Percentiles rank a stretch among this genome's conserved stretches.
Conservation (phyloP, 2,329 filamentous ascomycete genomes). For the Tolypocladium paradoxum region DNA sequence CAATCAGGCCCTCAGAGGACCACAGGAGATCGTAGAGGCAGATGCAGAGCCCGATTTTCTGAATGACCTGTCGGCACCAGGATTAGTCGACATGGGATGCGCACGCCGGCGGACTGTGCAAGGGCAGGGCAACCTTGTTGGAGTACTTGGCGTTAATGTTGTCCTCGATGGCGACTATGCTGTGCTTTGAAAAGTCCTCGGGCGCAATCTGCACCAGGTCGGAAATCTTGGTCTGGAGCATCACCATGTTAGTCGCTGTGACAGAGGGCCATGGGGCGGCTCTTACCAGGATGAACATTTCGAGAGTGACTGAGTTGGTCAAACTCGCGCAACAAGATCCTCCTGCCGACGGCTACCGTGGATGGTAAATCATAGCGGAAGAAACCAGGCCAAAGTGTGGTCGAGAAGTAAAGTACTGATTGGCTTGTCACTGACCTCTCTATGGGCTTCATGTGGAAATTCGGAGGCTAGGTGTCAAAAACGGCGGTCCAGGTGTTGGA, state of each 20-base stretch:
- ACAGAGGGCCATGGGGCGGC: background rate
- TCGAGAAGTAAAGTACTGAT: background rate
- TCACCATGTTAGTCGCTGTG: background rate
- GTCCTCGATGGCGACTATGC: conserved; percentile 79
- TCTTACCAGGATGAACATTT: conserved; percentile 5
- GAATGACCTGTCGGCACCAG: conserved; percentile 52
- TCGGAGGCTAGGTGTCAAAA: background rate
- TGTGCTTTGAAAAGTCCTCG: conserved; percentile 76
- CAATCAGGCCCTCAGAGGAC: conserved; percentile 86
- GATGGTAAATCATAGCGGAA: background rate
- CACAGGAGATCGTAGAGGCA: conserved; percentile 85
- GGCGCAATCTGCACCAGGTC: conserved; percentile 91
- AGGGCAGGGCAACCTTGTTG: conserved; percentile 54
- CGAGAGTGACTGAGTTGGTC: background rate
- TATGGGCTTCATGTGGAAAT: background rate
- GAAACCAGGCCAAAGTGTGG: background rate
- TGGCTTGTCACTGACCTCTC: background rate
- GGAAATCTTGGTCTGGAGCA: conserved; percentile 70
- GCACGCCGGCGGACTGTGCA: background rate
- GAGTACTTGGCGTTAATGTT: conserved; percentile 96
- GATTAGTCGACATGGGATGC: background rate
- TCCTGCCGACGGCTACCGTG: background rate
- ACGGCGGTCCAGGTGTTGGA: background rate
- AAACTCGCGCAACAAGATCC: background rate
- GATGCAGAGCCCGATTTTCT: conserved; percentile 88